Evolutionary conservation across 495 filamentous ascomycete genomes (phyloP), one percentile per base, ranked within the genome.

Genomic region (Lophiostoma macrostomum): DNA sequence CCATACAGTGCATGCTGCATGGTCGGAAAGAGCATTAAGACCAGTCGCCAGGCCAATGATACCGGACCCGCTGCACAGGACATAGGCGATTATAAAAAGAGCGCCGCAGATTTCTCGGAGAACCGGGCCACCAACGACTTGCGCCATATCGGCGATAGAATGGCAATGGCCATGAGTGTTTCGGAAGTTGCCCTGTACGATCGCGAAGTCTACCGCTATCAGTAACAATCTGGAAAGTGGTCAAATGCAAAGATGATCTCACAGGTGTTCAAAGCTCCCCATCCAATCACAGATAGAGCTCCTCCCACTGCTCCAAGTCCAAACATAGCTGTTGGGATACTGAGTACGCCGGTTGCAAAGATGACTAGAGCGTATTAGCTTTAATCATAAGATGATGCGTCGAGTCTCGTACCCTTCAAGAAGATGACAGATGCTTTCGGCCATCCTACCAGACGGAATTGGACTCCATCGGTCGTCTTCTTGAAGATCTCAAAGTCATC

Each of bases 41-140:
- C 80, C 80, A 50, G 90, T 85, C 5, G 77, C 77, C 56, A 88
- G 87, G 0, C 83, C 86, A 38, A 90, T 69, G 41, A 88, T 77
- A 60, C 91, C 87, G 11, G 82, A 84, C 14, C 76, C 85, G 71
- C 86, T 84, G 64, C 86, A 79, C 71, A 91, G 88, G 24, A 86
- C 67, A 34, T 89, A 74, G 67, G 89, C 83, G 34, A 87, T 53
- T 24, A 79, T 74, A 65, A 85, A 83, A 54, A 78, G 82, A 39
- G 65, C 67, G 7, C 83, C 81, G 54, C 84, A 64, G 13, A 90
- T 59, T 55, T 86, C 82, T 38, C 82, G 81, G 0, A 86, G 84
- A 28, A 80, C 64, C 4, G 59, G 67, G 6, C 85, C 86, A 63
- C 82, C 73, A 30, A 90, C 74, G 42, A 91, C 69, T 16, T 79